phyloP scores from a whole-genome alignment of 441 rosid genomes.

The Melastoma candidum region DNA sequence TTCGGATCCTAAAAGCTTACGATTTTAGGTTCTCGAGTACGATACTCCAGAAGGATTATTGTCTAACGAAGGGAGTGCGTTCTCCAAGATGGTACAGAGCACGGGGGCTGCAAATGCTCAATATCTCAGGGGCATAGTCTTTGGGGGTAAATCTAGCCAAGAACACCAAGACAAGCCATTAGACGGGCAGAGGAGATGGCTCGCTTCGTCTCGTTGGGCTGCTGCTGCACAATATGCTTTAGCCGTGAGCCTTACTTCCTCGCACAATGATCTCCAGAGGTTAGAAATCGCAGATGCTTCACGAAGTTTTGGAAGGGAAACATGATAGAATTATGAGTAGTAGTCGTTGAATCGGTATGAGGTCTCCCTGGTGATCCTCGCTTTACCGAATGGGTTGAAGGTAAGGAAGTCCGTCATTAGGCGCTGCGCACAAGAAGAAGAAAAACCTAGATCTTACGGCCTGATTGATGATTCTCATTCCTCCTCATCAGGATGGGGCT shows the following conservation, averaged over 20 bases:
- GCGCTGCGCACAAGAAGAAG: too few relatives aligned
- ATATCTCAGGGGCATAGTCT: slow-evolving; percentile 22
- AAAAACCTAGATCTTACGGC: too few relatives aligned
- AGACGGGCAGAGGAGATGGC: slow-evolving; percentile 66
- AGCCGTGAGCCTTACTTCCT: slow-evolving; percentile 79
- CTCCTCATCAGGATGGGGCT: too few relatives aligned
- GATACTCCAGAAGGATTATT: slow-evolving; percentile 17
- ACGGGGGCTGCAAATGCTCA: slow-evolving; percentile 14
- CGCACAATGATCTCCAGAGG: slow-evolving; percentile 76
- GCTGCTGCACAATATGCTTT: slow-evolving; percentile 90
- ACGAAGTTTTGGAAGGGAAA: slow-evolving; percentile 81
- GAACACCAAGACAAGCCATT: slow-evolving; percentile 26
- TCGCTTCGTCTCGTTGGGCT: slow-evolving; percentile 94
- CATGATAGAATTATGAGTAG: slow-evolving; percentile 55
- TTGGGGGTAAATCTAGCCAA: slow-evolving; percentile 30
- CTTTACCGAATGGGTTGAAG: slow-evolving; percentile 85
- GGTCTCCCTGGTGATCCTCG: slow-evolving; percentile 90
- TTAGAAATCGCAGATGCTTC: slow-evolving; percentile 64
- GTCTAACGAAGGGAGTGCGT: slow-evolving; percentile 12
- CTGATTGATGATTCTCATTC: too few relatives aligned
- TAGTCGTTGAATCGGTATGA: slow-evolving; percentile 49
- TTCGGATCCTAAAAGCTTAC: neutral
- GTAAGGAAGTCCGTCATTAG: slow-evolving; percentile 21
- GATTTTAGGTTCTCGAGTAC: slow-evolving; percentile 13
- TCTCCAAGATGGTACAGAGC: slow-evolving; percentile 17